Conservation (phyloP, 1,139 yeast genomes). For the Lodderomyces elongisporus region DNA sequence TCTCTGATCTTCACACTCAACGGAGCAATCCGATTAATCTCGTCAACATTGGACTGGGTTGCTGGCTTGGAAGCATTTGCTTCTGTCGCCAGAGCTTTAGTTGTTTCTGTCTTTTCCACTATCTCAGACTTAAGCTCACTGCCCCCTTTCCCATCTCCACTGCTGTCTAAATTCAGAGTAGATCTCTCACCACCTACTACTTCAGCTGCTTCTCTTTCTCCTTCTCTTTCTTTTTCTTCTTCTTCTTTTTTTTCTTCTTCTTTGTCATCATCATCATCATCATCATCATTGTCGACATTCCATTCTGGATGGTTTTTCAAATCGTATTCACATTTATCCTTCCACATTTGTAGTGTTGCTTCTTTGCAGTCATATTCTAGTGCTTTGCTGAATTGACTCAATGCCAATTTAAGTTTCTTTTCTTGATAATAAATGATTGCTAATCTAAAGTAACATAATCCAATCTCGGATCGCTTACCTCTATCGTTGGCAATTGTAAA, state of each 20-base stretch:
- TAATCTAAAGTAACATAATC: slow-evolving; percentile 54
- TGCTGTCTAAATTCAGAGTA: no score
- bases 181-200: slow-evolving; percentile 2
- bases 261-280: slow-evolving; percentile 8
- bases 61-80: no score
- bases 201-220: slow-evolving; percentile 5
- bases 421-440: slow-evolving; percentile 47
- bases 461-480: slow-evolving; percentile 51
- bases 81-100: neutral
- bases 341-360: slow-evolving; percentile 49
- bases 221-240: slow-evolving; percentile 3
- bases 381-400: slow-evolving; percentile 46
- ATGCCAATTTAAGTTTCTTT: slow-evolving; percentile 45
- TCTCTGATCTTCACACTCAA: slow-evolving; percentile 46
- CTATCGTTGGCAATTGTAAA: slow-evolving; percentile 46
- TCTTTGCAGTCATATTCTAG: slow-evolving; percentile 43
- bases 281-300: slow-evolving; percentile 12
- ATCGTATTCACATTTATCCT: slow-evolving; percentile 38
- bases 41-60: slow-evolving; percentile 26
- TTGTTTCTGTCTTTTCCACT: slow-evolving; percentile 2
- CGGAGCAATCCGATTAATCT: slow-evolving; percentile 38
- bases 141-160: neutral
- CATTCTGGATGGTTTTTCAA: slow-evolving; percentile 21
- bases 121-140: neutral
- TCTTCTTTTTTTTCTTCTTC: slow-evolving; percentile 7